These are phyloP conservation scores for Catharanthus roseus DNA, from an alignment of 257 asterid species.

Conservation along the genomic window DNA sequence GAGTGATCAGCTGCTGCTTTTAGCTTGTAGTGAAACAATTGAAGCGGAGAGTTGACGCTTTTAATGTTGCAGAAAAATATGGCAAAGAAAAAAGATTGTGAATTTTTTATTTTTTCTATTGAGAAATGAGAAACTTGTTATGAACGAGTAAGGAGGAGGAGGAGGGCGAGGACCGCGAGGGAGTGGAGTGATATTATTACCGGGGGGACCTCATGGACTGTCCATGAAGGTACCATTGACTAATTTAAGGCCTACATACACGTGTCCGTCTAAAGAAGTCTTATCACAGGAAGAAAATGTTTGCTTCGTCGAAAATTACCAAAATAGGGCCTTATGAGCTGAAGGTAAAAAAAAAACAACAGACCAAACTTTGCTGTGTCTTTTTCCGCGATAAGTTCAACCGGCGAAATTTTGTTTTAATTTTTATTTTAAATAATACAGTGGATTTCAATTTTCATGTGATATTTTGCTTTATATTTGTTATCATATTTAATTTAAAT, in stretches of 20 bases:
- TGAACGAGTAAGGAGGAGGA: no score
- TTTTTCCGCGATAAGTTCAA: no score
- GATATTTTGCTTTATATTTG: no score
- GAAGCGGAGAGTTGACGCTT: background rate
- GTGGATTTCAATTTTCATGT: no score
- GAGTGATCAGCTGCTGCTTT: background rate
- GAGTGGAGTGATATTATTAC: background rate
- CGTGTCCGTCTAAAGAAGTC: background rate
- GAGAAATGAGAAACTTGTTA: background rate
- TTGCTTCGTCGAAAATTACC: background rate
- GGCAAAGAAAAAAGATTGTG: slow-evolving; percentile 30
- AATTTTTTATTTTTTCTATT: background rate
- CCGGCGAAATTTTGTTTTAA: no score
- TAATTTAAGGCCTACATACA: background rate
- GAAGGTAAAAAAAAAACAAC: no score
- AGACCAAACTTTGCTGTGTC: no score
- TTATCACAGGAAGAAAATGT: background rate
- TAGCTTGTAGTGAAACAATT: background rate
- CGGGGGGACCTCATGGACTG: background rate
- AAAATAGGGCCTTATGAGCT: background rate
- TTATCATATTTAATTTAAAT: no score
- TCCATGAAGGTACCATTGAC: background rate
- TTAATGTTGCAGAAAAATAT: background rate
- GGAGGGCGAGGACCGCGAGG: no score
- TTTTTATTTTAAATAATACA: no score